These are phyloP conservation scores for Salvia hispanica DNA, from an alignment of 257 asterid genomes.

Conservation along the genomic window DNA sequence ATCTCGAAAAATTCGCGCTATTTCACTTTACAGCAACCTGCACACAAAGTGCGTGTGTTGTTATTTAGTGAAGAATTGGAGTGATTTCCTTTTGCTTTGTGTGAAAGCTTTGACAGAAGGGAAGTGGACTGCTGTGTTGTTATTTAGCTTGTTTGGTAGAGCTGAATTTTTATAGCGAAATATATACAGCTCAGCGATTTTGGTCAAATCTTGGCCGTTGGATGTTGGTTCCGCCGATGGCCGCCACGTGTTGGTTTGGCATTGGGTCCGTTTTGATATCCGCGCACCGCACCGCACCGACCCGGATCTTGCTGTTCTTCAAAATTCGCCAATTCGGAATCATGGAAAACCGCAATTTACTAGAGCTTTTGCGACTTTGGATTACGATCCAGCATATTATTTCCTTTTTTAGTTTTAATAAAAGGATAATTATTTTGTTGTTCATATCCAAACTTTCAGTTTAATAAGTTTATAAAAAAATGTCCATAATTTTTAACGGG, in stretches of 20 bases:
- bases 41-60: neutral
- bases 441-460: too few relatives aligned
- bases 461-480: too few relatives aligned
- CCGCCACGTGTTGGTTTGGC: slow-evolving; percentile 33
- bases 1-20: neutral
- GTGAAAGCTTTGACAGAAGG: slow-evolving; percentile 1
- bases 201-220: slow-evolving; percentile 29
- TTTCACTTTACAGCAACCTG: neutral
- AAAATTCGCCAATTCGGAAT: neutral
- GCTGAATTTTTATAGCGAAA: slow-evolving; percentile 16
- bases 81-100: neutral
- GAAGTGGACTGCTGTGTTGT: slow-evolving; percentile 5
- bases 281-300: slow-evolving; percentile 37
- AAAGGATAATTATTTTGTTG: too few relatives aligned
- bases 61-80: neutral
- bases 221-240: slow-evolving; percentile 15
- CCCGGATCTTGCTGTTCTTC: slow-evolving; percentile 29
- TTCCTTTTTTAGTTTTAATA: too few relatives aligned
- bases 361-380: neutral
- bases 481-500: too few relatives aligned
- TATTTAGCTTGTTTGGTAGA: neutral
- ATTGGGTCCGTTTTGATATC: slow-evolving; percentile 27
- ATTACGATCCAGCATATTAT: neutral
- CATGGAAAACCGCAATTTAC: neutral
- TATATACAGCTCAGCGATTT: neutral